Evolutionary conservation across 2,329 filamentous ascomycete species (phyloP).

Genomic region (Aspergillus quadricinctus): DNA sequence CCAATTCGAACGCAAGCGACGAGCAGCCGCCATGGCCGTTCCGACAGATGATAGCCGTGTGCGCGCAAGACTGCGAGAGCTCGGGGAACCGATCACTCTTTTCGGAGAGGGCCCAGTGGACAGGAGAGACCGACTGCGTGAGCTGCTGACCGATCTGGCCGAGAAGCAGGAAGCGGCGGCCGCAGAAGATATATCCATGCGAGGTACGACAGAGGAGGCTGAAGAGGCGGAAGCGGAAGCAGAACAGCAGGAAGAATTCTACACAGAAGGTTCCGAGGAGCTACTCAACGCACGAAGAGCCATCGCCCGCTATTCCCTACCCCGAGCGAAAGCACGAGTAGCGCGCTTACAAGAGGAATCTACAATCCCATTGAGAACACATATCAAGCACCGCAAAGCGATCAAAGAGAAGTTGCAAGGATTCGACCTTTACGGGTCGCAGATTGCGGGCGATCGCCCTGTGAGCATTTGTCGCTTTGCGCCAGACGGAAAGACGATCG

Average conservation of each 20-base stretch:
- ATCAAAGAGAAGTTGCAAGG: slow-evolving; percentile 77
- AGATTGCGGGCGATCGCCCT: slow-evolving; percentile 85
- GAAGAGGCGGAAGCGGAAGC: slow-evolving; percentile 59
- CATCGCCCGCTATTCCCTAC: slow-evolving; percentile 79
- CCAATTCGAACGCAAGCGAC: slow-evolving; percentile 87
- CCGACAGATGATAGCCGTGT: slow-evolving; percentile 91
- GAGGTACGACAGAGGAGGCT: slow-evolving; percentile 43
- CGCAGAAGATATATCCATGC: slow-evolving; percentile 51
- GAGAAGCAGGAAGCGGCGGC: slow-evolving; percentile 53
- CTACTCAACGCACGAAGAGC: slow-evolving; percentile 71
- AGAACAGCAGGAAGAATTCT: slow-evolving; percentile 89
- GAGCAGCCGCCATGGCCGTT: slow-evolving; percentile 82
- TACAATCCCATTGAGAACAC: slow-evolving; percentile 77
- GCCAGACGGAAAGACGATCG: slow-evolving; percentile 76
- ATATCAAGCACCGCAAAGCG: slow-evolving; percentile 86
- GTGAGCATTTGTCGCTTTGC: slow-evolving; percentile 90
- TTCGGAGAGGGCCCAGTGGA: slow-evolving; percentile 89
- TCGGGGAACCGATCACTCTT: slow-evolving; percentile 89
- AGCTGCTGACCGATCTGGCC: slow-evolving; percentile 69
- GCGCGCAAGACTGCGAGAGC: slow-evolving; percentile 70
- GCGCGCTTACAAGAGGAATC: slow-evolving; percentile 76
- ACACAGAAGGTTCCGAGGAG: slow-evolving; percentile 73
- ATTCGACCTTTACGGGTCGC: slow-evolving; percentile 89
- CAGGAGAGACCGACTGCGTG: slow-evolving; percentile 78
- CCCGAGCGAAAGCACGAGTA: slow-evolving; percentile 71